These are phyloP conservation scores for Boletus rubescentipes DNA, from an alignment of 768 basidiomycete genomes.

Conservation along the genomic window DNA sequence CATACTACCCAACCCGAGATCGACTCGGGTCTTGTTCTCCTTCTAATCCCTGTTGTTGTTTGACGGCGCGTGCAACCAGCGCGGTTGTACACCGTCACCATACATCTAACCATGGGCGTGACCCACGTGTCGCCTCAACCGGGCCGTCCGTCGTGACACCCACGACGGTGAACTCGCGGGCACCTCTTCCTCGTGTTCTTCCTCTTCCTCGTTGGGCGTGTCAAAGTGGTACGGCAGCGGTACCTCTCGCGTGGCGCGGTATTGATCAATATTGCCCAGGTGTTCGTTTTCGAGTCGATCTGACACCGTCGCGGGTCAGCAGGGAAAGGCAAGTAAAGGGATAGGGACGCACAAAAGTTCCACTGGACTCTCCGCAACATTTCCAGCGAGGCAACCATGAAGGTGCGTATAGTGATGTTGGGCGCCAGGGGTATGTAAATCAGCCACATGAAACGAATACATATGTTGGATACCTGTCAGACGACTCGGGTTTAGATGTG, in stretches of 20 bases:
- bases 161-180: not conserved
- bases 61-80: not conserved
- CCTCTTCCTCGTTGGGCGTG: slow-evolving; percentile 43
- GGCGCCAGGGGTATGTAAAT: slow-evolving; percentile 66
- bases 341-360: slow-evolving; percentile 75
- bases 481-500: not conserved
- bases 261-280: slow-evolving; percentile 77
- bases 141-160: not conserved
- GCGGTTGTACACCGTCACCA: too few species aligned
- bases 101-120: not conserved
- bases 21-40: not conserved
- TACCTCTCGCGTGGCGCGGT: slow-evolving; percentile 82
- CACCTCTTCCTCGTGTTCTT: too few species aligned
- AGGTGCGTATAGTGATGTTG: slow-evolving; percentile 54
- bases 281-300: slow-evolving; percentile 90
- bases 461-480: slow-evolving; percentile 61
- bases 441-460: slow-evolving; percentile 83
- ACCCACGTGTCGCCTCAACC: not conserved
- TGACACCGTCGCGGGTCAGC: slow-evolving; percentile 24
- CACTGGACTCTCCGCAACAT: slow-evolving; percentile 81
- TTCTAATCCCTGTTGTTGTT: too few species aligned
- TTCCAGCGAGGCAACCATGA: slow-evolving; percentile 71
- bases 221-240: slow-evolving; percentile 76
- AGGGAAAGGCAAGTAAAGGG: not conserved
- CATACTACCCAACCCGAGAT: not conserved